Percentiles rank a stretch among this genome's conserved stretches.
Conservation (phyloP, 805 yeast genomes). For the Zygoascus biomembranicola region DNA sequence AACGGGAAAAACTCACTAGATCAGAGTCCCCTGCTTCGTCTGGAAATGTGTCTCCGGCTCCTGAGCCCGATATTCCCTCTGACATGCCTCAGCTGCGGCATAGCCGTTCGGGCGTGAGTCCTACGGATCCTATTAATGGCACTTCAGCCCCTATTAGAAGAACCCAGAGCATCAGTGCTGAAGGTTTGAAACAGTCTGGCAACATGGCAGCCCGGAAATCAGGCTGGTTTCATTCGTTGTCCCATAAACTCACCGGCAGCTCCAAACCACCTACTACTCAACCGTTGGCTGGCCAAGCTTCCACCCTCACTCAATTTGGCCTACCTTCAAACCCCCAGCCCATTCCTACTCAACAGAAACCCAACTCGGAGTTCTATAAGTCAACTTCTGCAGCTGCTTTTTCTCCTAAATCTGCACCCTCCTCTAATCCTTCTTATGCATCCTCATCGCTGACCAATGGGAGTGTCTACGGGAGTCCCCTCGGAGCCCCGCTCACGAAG, state of each 20-base stretch:
- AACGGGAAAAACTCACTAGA: background rate
- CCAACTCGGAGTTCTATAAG: background rate
- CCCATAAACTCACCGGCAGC: slow-evolving; percentile 5
- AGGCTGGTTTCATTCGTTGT: slow-evolving; percentile 5
- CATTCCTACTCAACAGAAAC: background rate
- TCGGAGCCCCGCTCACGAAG: background rate
- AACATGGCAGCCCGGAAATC: background rate
- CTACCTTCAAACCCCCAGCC: background rate
- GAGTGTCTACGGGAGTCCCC: background rate
- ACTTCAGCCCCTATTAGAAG: background rate
- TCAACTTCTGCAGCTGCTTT: background rate
- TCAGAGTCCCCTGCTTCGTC: background rate
- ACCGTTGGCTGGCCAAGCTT: background rate
- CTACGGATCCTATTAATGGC: background rate
- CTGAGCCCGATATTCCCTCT: background rate
- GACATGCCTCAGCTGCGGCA: background rate
- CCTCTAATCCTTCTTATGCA: background rate
- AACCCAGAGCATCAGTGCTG: background rate
- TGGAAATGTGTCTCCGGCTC: background rate
- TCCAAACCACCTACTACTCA: background rate
- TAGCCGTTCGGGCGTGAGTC: background rate
- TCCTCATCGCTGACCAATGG: background rate
- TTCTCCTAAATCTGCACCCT: background rate
- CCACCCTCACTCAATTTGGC: background rate
- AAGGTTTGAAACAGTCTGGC: background rate